Evolutionary conservation across 176 grass and related monocot genomes (phyloP).

Genomic region (Bothriochloa decipiens): DNA sequence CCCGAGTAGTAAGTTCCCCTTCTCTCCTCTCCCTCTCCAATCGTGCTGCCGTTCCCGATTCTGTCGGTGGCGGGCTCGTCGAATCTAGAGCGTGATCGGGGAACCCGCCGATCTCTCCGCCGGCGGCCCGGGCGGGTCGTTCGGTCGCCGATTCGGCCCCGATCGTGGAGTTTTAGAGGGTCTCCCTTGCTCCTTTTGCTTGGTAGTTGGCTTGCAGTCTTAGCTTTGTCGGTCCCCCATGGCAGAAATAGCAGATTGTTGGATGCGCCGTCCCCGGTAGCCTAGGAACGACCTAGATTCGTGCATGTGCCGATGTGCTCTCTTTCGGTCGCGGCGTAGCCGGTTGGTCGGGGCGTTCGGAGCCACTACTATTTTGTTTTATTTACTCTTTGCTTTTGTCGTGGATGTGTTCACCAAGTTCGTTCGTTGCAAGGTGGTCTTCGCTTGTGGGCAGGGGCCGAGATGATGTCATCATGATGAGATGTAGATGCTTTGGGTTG

Average conservation of each 20-base stretch:
- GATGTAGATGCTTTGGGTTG: slow-evolving; percentile 8
- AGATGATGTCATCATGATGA: neutral
- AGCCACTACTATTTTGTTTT: neutral
- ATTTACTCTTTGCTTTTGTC: neutral
- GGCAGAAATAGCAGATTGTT: slow-evolving; percentile 19
- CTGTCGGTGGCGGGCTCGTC: neutral
- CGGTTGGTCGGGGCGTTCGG: neutral
- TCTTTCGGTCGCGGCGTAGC: neutral
- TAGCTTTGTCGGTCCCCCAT: neutral
- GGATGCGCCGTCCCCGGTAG: neutral
- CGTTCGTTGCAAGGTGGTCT: neutral
- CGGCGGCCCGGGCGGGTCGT: neutral
- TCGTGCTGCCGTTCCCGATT: neutral
- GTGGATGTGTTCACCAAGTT: neutral
- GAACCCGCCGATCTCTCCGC: slow-evolving; percentile 36
- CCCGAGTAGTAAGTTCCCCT: slow-evolving; percentile 48
- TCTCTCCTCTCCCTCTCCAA: neutral
- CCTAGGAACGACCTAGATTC: neutral
- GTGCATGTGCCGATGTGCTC: neutral
- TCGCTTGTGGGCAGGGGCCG: neutral
- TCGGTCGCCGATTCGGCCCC: neutral
- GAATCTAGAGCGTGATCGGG: neutral
- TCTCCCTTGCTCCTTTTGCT: neutral
- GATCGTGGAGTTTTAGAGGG: slow-evolving; percentile 14
- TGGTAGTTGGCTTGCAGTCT: neutral